Evolutionary conservation across 2,329 filamentous ascomycete genomes (phyloP).

Genomic region (Phoma sp.): DNA sequence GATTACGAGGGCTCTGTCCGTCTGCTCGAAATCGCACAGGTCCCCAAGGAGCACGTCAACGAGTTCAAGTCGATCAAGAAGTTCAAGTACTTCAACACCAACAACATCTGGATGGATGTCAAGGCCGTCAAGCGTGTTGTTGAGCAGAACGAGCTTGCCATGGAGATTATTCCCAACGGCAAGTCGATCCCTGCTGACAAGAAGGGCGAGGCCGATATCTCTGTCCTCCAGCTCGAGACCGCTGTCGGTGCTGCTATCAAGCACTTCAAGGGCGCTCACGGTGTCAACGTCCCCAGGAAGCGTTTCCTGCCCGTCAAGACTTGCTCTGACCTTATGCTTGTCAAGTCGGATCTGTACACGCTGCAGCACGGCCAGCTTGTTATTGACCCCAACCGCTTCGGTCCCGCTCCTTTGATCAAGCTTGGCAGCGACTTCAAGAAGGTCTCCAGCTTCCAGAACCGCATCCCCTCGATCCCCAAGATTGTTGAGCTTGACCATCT

Average conservation of each 20-base stretch:
- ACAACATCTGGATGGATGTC: constrained; percentile 99
- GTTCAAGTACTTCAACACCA: constrained; percentile 99
- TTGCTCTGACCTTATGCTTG: constrained; percentile 98
- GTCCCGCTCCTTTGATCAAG: constrained; percentile 97
- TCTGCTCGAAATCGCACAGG: constrained; percentile 97
- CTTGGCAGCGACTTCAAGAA: constrained; percentile 99
- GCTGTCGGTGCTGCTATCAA: constrained; percentile 98
- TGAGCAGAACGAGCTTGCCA: constrained; percentile 96
- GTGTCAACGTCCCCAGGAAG: constrained; percentile 96
- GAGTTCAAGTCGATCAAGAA: constrained; percentile 99
- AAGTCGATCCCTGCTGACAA: constrained; percentile 99
- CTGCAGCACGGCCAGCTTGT: constrained; percentile 98
- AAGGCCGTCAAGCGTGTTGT: constrained; percentile 98
- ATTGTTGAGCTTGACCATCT: constrained; percentile 93
- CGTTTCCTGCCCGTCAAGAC: constrained; percentile 99
- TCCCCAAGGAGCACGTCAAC: constrained; percentile 99
- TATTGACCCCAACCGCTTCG: constrained; percentile 96
- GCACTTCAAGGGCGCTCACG: constrained; percentile 98
- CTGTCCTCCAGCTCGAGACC: constrained; percentile 97
- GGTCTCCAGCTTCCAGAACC: constrained; percentile 94
- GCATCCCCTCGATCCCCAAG: constrained; percentile 85
- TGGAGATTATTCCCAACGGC: constrained; percentile 99
- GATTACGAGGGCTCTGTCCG: constrained; percentile 98
- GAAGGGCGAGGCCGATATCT: constrained; percentile 98
- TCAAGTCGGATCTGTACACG: constrained; percentile 99